Base-by-base conservation (phyloP, 106 monocot genomes). In the Amphibolis antarctica region DNA sequence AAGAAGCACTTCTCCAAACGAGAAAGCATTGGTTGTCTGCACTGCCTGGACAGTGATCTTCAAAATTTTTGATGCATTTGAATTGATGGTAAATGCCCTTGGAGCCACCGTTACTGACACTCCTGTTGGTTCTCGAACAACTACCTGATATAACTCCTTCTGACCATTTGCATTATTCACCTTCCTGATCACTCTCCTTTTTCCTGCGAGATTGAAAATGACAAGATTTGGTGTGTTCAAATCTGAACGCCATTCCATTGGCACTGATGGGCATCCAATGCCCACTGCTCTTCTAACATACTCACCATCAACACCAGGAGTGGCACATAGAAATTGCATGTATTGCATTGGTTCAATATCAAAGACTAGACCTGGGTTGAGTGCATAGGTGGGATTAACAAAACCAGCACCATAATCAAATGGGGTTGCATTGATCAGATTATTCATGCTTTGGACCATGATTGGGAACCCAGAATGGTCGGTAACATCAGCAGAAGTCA, bases 371-470 rank as follows among this genome's bases (percentile, higher is more conserved):
- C 86, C 89, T 0, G 89, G 89, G 64, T 86, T 73, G 1, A 86
- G 15, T 28, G 89, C 89, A 14, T 71, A 58, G 27, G 80, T 42
- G 9, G 83, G 80, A 65, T 86, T 78, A 49, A 86, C 45, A 60
- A 53, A 36, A 0, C 89, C 89, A 0, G 85, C 75, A 6, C 89
- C 89, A 26, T 42, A 73, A 71, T 90, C 89, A 29, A 90, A 90
- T 12, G 89, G 89, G 4, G 69, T 83, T 0, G 85, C 89, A 0
- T 69, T 18, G 7, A 30, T 17, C 44, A 70, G 14, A 10, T 71
- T 24, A 21, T 14, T 9, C 12, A 55, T 10, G 0, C 46, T 31
- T 46, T 76, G 68, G 12, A 85, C 78, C 22, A 69, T 62, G 20
- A 81, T 46, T 1, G 64, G 75, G 42, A 46, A 24, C 24, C 75